Conservation (phyloP, 164 flowering plant species). For the Buxus sempervirens region DNA sequence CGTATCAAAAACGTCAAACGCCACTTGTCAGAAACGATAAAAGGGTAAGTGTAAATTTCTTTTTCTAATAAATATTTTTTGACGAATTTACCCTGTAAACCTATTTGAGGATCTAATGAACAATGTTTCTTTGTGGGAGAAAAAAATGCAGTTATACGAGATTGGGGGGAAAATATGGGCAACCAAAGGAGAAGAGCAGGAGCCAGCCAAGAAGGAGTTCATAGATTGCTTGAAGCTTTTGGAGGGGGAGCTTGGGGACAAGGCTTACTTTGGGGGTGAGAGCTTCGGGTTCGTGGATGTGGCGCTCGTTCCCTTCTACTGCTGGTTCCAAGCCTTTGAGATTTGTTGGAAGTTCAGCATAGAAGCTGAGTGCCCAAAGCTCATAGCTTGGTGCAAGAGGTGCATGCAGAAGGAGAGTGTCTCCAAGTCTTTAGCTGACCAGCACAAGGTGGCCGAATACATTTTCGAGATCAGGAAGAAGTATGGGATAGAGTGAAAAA, state of each 20-base stretch:
- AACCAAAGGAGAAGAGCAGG: neutral
- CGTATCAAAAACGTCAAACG: too few species aligned
- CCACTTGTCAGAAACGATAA: too few species aligned
- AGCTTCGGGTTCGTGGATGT: slow-evolving; percentile 2
- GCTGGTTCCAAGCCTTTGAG: slow-evolving; percentile 1
- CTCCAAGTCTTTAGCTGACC: neutral
- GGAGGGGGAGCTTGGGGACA: slow-evolving; percentile 8
- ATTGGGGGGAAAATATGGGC: neutral
- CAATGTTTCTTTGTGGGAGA: too few species aligned
- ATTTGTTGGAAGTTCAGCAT: neutral
- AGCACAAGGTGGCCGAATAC: neutral
- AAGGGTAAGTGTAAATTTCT: too few species aligned
- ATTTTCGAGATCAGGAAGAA: neutral
- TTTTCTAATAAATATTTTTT: too few species aligned
- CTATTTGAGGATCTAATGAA: too few species aligned
- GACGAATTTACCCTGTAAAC: too few species aligned
- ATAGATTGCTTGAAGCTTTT: slow-evolving; percentile 1
- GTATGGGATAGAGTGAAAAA: neutral
- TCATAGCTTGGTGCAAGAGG: neutral
- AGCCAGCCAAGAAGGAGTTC: slow-evolving; percentile 1
- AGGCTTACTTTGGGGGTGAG: slow-evolving; percentile 4
- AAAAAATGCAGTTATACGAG: neutral
- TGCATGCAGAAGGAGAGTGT: neutral
- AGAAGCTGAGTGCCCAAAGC: neutral
- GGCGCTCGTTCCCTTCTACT: neutral